A percentile compares a stretch with the other conserved stretches of the same genome.
These are phyloP conservation scores for Sechiopsis laciniata DNA, from an alignment of 306 rosid genomes.

Conservation along the genomic window DNA sequence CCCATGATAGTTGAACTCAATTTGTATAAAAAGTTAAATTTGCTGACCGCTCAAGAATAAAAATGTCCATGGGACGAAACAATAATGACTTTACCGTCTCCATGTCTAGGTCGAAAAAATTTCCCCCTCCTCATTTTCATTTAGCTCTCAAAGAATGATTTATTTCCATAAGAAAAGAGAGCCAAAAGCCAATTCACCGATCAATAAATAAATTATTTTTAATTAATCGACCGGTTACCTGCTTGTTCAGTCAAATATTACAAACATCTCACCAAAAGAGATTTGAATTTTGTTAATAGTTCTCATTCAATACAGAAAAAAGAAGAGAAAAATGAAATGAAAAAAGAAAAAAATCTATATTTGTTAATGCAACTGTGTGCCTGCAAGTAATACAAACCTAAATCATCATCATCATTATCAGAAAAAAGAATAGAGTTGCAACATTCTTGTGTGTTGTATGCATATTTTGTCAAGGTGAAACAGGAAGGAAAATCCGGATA, in stretches of 20 bases:
- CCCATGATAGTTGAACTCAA: no score
- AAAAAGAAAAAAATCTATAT: conserved; percentile 11
- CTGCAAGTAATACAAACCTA: conserved; percentile 6
- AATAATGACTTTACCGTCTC: no score
- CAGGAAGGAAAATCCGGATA: conserved; percentile 68
- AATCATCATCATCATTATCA: conserved; percentile 3
- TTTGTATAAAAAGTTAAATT: no score
- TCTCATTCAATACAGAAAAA: conserved; percentile 9
- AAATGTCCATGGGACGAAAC: no score
- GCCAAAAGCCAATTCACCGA: not conserved
- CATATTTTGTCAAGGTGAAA: not conserved
- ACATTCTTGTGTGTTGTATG: not conserved
- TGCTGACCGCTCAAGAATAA: no score
- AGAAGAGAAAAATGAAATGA: not conserved
- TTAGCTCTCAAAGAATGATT: no score
- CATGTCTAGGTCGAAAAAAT: no score
- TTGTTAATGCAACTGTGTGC: conserved; percentile 19
- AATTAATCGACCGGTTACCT: not conserved
- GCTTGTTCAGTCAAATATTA: conserved; percentile 3
- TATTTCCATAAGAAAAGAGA: no score
- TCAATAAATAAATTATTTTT: not conserved
- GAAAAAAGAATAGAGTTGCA: conserved; percentile 5
- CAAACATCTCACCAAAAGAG: not conserved
- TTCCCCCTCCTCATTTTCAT: no score
- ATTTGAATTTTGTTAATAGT: conserved; percentile 3